Evolutionary conservation across 129 eudicot genomes (phyloP), one percentile per base, ranked within the genome.

Genomic region (Saussurea involucrata): DNA sequence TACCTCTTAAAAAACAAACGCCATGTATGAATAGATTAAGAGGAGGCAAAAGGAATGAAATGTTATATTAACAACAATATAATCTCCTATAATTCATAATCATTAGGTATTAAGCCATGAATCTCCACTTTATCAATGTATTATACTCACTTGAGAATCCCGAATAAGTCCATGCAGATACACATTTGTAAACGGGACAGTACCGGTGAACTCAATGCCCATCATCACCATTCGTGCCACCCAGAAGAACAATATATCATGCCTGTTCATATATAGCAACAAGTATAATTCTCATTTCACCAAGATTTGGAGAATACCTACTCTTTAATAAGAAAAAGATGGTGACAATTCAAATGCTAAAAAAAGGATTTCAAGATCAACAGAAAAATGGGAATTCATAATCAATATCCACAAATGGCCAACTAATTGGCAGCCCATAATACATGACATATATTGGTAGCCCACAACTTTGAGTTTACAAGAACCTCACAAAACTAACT

Each of bases 191-290:
- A 95, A 95, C 27, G 99, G 99, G 72, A 92, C 92, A 42, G 86
- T 86, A 32, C 99, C 99, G 0, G 97, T 92, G 66, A 95, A 92
- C 81, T 95, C 97, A 64, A 95, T 86, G 67, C 99, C 99, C 97
- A 95, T 92, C 99, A 95, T 95, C 84, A 95, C 97, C 99, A 95
- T 95, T 69, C 99, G 87, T 25, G 99, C 99, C 79, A 95, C 99
- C 99, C 99, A 95, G 42, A 95, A 95, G 85, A 95, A 95, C 75
- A 95, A 79, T 66, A 95, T 95, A 80, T 95, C 99, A 66, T 95
- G 99, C 91, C 98, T 95, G 92, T 84, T 73, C 75, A 76, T 20
- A 85, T 72, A 61, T 8, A 76, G 44, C n/a, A 84, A 70, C 71
- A 73, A 40, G 29, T 12, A 76, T 58, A 15, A 44, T 29, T 72